These are phyloP conservation scores for Sphaerulina populicola DNA, from an alignment of 2,329 filamentous ascomycete species.

Conservation along the genomic window DNA sequence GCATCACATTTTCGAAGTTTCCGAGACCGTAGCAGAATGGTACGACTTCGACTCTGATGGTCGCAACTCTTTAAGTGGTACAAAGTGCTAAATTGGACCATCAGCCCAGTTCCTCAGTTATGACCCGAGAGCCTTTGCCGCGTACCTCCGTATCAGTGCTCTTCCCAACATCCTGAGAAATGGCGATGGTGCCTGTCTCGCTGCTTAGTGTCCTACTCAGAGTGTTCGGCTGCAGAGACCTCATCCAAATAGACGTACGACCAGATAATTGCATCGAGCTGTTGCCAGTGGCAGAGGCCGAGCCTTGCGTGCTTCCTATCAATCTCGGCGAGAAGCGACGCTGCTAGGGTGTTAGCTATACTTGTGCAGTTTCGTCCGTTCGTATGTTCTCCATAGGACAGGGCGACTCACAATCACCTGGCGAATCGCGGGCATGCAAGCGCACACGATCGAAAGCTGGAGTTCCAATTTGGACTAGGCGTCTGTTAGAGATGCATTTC, in stretches of 20 bases:
- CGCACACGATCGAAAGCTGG: conserved; percentile 11
- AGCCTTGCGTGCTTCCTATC: conserved; percentile 7
- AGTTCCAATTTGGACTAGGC: conserved; percentile 9
- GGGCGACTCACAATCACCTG: conserved; percentile 6
- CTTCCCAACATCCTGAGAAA: conserved; percentile 3
- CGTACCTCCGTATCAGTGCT: conserved; percentile 10
- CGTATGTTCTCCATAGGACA: background rate
- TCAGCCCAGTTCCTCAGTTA: background rate
- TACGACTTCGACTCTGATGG: background rate
- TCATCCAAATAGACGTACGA: conserved; percentile 12
- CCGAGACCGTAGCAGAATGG: background rate
- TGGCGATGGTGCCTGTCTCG: conserved; percentile 10
- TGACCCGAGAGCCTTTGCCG: background rate
- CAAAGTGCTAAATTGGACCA: conserved; percentile 1
- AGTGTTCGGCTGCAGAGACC: conserved; percentile 2
- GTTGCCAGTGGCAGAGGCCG: background rate
- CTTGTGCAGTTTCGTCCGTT: background rate
- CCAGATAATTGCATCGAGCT: conserved; percentile 8
- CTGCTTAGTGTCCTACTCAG: conserved; percentile 5
- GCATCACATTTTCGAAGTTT: background rate
- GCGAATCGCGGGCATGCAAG: conserved; percentile 14
- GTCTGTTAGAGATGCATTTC: background rate
- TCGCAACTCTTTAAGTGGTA: conserved; percentile 2
- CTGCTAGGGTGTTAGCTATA: background rate
- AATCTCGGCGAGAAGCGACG: conserved; percentile 11